Evolutionary conservation across 768 basidiomycete species (phyloP), one percentile per base, ranked within the genome.

Genomic region (Russula griseocarnosa): DNA sequence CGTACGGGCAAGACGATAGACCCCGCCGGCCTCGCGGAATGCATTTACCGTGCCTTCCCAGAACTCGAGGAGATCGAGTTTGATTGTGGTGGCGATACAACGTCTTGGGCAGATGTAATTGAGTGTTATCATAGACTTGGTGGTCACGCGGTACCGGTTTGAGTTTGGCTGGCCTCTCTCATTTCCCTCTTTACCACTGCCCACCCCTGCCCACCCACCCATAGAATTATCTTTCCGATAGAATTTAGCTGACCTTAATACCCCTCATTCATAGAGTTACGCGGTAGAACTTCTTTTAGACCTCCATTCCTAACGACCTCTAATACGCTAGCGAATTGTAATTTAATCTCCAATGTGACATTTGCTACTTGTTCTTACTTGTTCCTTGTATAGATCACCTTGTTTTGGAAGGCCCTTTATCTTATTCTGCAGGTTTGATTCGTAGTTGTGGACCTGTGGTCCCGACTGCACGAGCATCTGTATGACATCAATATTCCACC

Each of bases 1-100:
- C 64, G 69, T 46, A 55, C 63, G 44, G 65, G 44, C 22, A 55
- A 58, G 55, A 61, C 51, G 34, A 52, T 67, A 52, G 66, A 67
- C 47, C 51, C 67, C 20, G 38, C 47, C 6, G 56, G 47, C 18
- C 60, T 69, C 20, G 67, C 67, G 13, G 62, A 67, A 9, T 67
- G 66, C 49, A 28, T 69, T 8, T 67, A 61, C 57, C 59, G 59
- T n/a, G 58, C 62, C 26, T 69, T 69, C 24, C 66, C 68, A 1
- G 55, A 55, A 16, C 62, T 69, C 22, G 49, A 57, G 22, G 34
- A 44, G 38, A 38, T 69, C 34, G 68, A 69, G 28, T 64, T 69
- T 50, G 68, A 69, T 26, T 60, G 66, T 46, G 62, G 66, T 16
- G 62, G 60, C 13, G 66, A 67, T 16, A 56, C 62, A 24, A 56